A percentile compares a stretch with the other conserved stretches of the same genome.
phyloP scores from a whole-genome alignment of 257 asterid species.

The Scutellaria minor region DNA sequence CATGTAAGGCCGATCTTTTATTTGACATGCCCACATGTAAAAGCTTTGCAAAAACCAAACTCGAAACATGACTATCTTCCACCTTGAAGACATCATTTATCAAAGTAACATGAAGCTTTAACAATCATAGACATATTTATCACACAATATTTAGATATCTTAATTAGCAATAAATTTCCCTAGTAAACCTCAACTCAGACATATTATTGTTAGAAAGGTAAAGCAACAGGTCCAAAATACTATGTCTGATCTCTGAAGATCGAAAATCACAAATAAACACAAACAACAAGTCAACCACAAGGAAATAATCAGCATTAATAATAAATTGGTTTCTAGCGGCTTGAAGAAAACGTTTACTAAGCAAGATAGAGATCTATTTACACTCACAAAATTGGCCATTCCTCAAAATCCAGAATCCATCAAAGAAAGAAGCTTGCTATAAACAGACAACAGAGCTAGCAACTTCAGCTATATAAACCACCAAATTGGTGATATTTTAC shows the following conservation, averaged over 20 bases:
- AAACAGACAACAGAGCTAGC: constrained; percentile 24
- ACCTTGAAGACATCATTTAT: constrained; percentile 4
- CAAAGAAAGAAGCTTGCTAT: not conserved
- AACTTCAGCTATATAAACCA: constrained; percentile 22
- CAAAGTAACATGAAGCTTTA: constrained; percentile 16
- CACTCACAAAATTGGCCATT: constrained; percentile 28
- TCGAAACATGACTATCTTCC: constrained; percentile 11
- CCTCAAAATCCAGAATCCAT: constrained; percentile 16
- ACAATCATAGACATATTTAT: constrained; percentile 1
- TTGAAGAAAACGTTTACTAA: constrained; percentile 5
- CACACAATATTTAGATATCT: constrained; percentile 14
- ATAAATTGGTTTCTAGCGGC: not conserved
- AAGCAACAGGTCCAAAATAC: not conserved
- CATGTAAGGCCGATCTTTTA: constrained; percentile 14
- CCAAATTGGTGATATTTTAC: constrained; percentile 7
- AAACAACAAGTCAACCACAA: not conserved
- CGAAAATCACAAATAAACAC: constrained; percentile 20
- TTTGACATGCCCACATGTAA: constrained; percentile 18
- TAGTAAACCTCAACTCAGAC: not conserved
- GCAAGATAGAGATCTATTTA: constrained; percentile 3
- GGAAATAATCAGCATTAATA: constrained; percentile 14
- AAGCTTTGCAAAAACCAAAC: not conserved
- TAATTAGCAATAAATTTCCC: not conserved
- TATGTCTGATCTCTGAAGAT: not conserved
- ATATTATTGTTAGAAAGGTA: not conserved